Evolutionary conservation across 2,329 filamentous ascomycete genomes (phyloP).

Genomic region (Penicillium sp.): DNA sequence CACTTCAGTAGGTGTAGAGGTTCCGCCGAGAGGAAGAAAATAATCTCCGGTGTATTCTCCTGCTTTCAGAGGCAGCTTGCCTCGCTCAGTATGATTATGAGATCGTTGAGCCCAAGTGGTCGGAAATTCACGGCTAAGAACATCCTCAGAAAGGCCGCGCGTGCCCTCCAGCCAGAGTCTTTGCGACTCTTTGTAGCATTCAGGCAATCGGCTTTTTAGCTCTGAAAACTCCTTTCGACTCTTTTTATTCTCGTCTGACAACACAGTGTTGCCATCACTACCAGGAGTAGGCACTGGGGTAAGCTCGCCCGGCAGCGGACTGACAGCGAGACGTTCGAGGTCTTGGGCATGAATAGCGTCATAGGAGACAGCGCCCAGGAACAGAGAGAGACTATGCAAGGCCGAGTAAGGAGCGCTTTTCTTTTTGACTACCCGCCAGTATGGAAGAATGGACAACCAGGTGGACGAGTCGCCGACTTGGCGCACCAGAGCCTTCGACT

Average conservation of each 20-base stretch:
- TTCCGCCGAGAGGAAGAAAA: conserved; percentile 42
- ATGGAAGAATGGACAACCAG: conserved; percentile 46
- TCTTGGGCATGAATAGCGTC: conserved; percentile 43
- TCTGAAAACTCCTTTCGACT: conserved; percentile 37
- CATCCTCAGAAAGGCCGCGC: conserved; percentile 37
- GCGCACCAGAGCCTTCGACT: conserved; percentile 33
- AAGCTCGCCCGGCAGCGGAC: conserved; percentile 37
- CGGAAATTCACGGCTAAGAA: conserved; percentile 40
- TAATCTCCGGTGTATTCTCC: conserved; percentile 36
- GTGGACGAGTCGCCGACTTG: conserved; percentile 37
- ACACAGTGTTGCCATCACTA: conserved; percentile 39
- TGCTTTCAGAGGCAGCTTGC: conserved; percentile 30
- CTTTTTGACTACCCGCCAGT: conserved; percentile 43
- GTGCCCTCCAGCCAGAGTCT: conserved; percentile 42
- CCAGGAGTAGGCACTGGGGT: conserved; percentile 40
- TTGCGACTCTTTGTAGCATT: conserved; percentile 40
- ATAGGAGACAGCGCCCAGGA: conserved; percentile 45
- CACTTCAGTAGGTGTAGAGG: conserved; percentile 42
- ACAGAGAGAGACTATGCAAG: conserved; percentile 41
- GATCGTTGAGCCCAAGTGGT: conserved; percentile 41
- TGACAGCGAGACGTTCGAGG: conserved; percentile 41
- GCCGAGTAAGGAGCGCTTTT: conserved; percentile 36
- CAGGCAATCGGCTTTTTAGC: conserved; percentile 37
- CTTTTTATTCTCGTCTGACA: conserved; percentile 35
- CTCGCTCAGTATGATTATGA: conserved; percentile 34